Evolutionary conservation across 805 yeast species (phyloP), one percentile per base, ranked within the genome.

Genomic region (Spathaspora girioi): DNA sequence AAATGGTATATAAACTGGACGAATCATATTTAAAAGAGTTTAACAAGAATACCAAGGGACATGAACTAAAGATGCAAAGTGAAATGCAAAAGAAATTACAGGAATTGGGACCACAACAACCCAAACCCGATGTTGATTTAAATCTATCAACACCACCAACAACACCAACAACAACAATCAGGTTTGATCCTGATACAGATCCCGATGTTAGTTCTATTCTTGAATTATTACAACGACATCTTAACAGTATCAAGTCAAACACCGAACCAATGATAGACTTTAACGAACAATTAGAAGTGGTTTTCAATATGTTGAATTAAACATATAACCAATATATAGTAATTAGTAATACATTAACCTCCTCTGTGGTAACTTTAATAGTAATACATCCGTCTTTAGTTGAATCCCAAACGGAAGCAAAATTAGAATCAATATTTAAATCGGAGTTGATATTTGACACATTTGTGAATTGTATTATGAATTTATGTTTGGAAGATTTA

Each of bases 321-420:
- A 44, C 15, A 35, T 42, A 48, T 40, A 62, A 51, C 69, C 64
- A 65, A 48, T 52, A 66, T 47, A 53, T 55, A 46, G 56, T 55
- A 40, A 54, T 43, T 27, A 53, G 47, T 44, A 48, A 50, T 45
- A 35, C 12, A 45, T 38, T 20, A 27, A 46, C 51, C 38, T 12
- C 27, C 11, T 35, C 40, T 14, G 7, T n/a, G 3, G 15, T n/a
- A 9, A 74, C 51, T 47, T 66, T 67, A 18, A 77, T 50, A 20
- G 71, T 71, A 11, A 76, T 65, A 32, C 72, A 66, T 2, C 88
- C 89, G 62, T 84, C 90, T 45, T 71, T 80, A 11, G 68, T 65
- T 8, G 69, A 60, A 54, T 83, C 83, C 87, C 88, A 84, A 4
- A 76, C 67, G 0, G 84, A 77, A 10, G 84, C 86, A 46, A 81